These are phyloP conservation scores for Amorphotheca resinae DNA, from an alignment of 495 filamentous ascomycete species.

Conservation along the genomic window DNA sequence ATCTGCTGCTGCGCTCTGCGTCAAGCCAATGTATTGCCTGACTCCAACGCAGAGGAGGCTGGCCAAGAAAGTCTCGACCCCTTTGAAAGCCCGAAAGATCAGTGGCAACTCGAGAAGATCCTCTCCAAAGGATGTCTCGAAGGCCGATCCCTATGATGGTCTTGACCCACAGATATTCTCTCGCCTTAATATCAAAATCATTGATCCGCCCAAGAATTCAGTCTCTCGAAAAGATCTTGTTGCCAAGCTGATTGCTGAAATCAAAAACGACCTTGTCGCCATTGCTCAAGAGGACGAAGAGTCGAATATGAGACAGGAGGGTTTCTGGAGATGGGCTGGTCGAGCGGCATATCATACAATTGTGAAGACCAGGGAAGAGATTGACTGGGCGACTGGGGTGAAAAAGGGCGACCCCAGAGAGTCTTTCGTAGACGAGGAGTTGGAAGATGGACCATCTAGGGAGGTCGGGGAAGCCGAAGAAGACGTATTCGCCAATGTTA, in stretches of 20 bases:
- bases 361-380: conserved; percentile 2
- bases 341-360: conserved; percentile 12
- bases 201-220: conserved; percentile 2
- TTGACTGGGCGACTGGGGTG: conserved; percentile 20
- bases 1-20: background rate
- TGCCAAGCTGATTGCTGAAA: conserved; percentile 10
- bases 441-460: too few relatives aligned
- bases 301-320: conserved; percentile 10
- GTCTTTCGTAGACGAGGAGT: too few relatives aligned
- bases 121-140: background rate
- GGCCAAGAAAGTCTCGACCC: conserved; percentile 1
- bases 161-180: conserved; percentile 18
- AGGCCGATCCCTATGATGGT: conserved; percentile 7
- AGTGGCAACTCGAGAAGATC: conserved; percentile 9
- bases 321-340: conserved; percentile 20
- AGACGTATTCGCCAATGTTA: too few relatives aligned
- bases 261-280: conserved; percentile 17
- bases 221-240: conserved; percentile 15
- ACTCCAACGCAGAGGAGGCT: conserved; percentile 8
- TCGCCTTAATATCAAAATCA: conserved; percentile 15
- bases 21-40: background rate
- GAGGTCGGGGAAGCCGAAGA: too few relatives aligned
- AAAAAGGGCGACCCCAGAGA: background rate
- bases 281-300: conserved; percentile 13
- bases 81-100: background rate